phyloP scores from a whole-genome alignment of 345 rosid species.

The Aurinia saxatilis region DNA sequence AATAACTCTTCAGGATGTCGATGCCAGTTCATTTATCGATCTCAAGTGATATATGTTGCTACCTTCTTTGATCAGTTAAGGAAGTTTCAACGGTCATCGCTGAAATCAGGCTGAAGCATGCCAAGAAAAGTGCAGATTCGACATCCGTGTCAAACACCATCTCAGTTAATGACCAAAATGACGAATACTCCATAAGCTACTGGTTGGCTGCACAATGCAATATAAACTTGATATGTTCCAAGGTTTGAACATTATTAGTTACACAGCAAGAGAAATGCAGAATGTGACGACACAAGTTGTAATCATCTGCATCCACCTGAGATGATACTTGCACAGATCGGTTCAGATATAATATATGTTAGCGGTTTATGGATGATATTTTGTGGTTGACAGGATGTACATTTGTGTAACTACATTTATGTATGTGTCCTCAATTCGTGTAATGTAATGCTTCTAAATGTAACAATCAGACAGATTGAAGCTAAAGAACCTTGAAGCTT shows the following conservation, averaged over 20 bases:
- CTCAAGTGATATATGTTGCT: constrained; percentile 34
- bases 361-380: background rate
- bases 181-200: background rate
- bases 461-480: background rate
- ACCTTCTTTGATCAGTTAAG: background rate
- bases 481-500: no score
- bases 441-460: background rate
- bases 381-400: background rate
- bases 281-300: background rate
- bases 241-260: background rate
- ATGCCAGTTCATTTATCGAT: constrained; percentile 49
- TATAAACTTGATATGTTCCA: background rate
- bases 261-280: background rate
- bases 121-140: background rate
- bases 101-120: background rate
- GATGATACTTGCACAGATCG: background rate
- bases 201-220: background rate
- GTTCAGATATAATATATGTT: background rate
- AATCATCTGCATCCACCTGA: background rate
- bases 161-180: background rate
- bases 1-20: constrained; percentile 71
- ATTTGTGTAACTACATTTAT: background rate
- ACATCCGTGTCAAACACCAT: background rate
- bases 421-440: background rate
- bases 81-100: background rate